Evolutionary conservation across 1,284 basidiomycete species (phyloP), one percentile per base, ranked within the genome.

Genomic region (Ustilago shanxiensis): DNA sequence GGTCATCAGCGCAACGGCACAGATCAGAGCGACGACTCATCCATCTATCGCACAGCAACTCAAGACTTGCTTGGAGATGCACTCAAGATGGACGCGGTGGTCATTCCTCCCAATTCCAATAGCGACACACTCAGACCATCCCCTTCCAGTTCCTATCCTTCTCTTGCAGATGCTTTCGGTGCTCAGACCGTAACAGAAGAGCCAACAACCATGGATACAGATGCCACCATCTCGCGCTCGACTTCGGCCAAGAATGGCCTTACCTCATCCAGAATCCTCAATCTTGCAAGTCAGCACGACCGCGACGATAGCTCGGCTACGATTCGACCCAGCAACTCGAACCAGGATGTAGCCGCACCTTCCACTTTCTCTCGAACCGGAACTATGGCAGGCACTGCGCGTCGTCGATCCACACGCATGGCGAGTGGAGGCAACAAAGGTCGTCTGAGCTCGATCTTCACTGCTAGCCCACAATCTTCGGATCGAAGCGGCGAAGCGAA

Each of bases 281-380:
- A 18, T 22, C 50, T 57, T 20, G 29, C 56, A 33, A 35, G 45
- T 14, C 60, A 65, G 26, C 77, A 79, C 41, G 66, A 60, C 18
- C 57, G 70, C 3, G 70, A 77, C 24, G 69, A 79, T 53, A 79
- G 73, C 60, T 66, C 62, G 4, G 77, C 77, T 0, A 79, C 77
- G 9, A 73, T 79, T 39, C 39, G 61, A 24, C 71, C 75, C 8
- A 64, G 55, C n/a, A 52, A 64, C 26, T 61, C 59, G 1, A 49
- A 49, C 8, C 35, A 44, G 5, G 56, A 62, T 22, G 31, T 51
- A 11, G 16, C 44, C 14, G 1, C 49, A 14, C 7, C 16, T 24
- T 31, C 56, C 5, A 4, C 41, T 26, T 9, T 9, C 18, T 31
- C 56, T 35, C 24, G n/a, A 1, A 26, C 55, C 5, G 56, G 28